Conservation (phyloP, 345 rosid genomes). For the Bruguiera gymnorhiza region DNA sequence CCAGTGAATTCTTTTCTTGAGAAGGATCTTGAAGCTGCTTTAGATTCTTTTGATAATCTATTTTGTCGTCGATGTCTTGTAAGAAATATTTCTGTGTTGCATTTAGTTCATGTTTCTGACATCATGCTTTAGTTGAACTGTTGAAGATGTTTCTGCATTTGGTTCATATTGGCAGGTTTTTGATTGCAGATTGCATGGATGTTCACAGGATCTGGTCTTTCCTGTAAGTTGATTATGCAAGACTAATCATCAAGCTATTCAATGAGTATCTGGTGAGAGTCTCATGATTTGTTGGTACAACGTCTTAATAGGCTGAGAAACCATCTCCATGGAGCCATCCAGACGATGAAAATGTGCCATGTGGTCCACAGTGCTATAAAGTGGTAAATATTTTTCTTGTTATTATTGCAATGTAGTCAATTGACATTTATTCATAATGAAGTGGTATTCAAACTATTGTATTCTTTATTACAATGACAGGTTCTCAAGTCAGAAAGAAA, state of each 20-base stretch:
- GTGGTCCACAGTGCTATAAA: slow-evolving; percentile 77
- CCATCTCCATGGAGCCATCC: slow-evolving; percentile 63
- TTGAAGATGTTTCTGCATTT: slow-evolving; percentile 10
- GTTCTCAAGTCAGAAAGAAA: slow-evolving; percentile 56
- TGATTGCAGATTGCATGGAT: slow-evolving; percentile 97
- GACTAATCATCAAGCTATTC: slow-evolving; percentile 23
- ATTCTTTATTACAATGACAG: slow-evolving; percentile 30
- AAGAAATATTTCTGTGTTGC: slow-evolving; percentile 26
- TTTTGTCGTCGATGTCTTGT: slow-evolving; percentile 99
- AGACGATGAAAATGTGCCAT: slow-evolving; percentile 59
- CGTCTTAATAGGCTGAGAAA: slow-evolving; percentile 69
- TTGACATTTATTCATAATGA: slow-evolving; percentile 10
- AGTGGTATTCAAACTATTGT: slow-evolving; percentile 14
- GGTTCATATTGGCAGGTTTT: slow-evolving; percentile 62
- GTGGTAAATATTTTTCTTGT: slow-evolving; percentile 40
- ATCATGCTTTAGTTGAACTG: background rate
- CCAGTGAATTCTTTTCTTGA: slow-evolving; percentile 55
- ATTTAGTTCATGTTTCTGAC: slow-evolving; percentile 7
- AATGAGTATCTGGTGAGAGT: slow-evolving; percentile 16
- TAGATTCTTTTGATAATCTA: slow-evolving; percentile 96
- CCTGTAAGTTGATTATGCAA: slow-evolving; percentile 61
- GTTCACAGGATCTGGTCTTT: slow-evolving; percentile 96
- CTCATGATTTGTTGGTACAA: slow-evolving; percentile 22
- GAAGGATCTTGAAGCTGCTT: slow-evolving; percentile 96
- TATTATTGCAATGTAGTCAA: background rate